Evolutionary conservation across 2,329 filamentous ascomycete genomes (phyloP), one percentile per base, ranked within the genome.

Genomic region (Onygenales sp.): DNA sequence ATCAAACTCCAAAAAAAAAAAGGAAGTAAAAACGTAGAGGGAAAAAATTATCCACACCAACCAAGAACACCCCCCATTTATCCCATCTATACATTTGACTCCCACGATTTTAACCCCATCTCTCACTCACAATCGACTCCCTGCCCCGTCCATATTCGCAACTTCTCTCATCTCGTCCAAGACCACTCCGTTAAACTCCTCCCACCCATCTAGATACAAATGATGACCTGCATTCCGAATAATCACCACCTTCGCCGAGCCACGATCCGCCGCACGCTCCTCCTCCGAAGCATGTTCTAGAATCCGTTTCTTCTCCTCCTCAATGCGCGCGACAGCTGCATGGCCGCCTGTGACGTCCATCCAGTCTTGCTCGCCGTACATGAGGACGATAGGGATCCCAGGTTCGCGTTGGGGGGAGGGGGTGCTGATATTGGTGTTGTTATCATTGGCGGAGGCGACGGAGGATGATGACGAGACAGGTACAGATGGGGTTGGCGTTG

Each of bases 291-390:
- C 85, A 21, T 78, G 69, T 10, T 77, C 70, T 3, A 95, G 71
- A 0, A 79, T 75, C 49, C 80, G 79, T 31, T 72, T 70, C 58
- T 80, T 81, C 57, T 85, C 83, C 54, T 84, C 77, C 56, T 88
- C 84, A 10, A 97, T 79, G 67, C 86, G 90, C 70, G 91, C 82
- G 64, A 87, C 82, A 0, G 91, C 84, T 0, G 87, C 89, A 46
- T 84, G 82, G 0, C 93, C 93, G 32, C 91, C 93, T 0, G 83
- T 83, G 7, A 93, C 84, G 60, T 98, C 93, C 93, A 98, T 98
- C 93, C 93, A 98, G 74, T 98, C 93, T 64, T 93, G 85, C 63
- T 97, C 91, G 58, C 93, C 93, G 66, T 98, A 98, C 87, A 97
- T 91, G 66, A 98, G 81, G 7, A 97, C 80, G 34, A 97, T 76